Conservation (phyloP, 1,284 basidiomycete genomes). For the Serendipita sp. region DNA sequence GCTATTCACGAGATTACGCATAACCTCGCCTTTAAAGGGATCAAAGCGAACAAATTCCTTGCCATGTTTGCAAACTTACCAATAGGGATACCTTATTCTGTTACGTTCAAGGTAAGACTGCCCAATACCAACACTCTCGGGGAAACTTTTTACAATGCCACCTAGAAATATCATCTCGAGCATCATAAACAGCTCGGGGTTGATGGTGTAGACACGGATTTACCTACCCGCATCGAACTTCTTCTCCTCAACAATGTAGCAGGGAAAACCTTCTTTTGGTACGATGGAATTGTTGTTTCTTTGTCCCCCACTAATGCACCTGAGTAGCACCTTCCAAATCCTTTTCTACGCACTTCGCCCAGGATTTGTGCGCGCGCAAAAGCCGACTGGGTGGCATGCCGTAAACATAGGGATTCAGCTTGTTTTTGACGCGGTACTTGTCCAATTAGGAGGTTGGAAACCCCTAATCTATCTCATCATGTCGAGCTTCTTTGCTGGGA, state of each 20-base stretch:
- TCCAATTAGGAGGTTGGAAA: conserved; percentile 43
- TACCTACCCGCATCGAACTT: conserved; percentile 79
- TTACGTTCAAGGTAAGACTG: conserved; percentile 73
- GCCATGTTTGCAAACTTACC: conserved; percentile 87
- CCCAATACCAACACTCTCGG: conserved; percentile 10
- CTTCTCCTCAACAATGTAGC: conserved; percentile 85
- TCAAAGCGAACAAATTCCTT: conserved; percentile 72
- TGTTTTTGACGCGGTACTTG: conserved; percentile 55
- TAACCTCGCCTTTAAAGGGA: conserved; percentile 82
- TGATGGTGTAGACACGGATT: conserved; percentile 89
- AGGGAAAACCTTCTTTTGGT: conserved; percentile 97
- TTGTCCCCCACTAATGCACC: conserved; percentile 7
- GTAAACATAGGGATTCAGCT: conserved; percentile 65
- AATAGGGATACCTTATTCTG: conserved; percentile 89
- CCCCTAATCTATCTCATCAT: conserved; percentile 74
- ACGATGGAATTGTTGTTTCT: conserved; percentile 18
- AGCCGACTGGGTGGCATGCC: conserved; percentile 70
- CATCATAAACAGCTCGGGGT: conserved; percentile 93
- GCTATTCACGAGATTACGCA: conserved; percentile 99
- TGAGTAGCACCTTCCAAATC: conserved; percentile 82
- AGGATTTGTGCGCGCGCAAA: conserved; percentile 81
- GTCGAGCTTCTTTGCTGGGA: conserved; percentile 89
- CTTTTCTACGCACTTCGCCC: conserved; percentile 95
- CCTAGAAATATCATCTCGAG: conserved; percentile 78
- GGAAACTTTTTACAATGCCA: conserved; percentile 9